Conservation (phyloP, 2,329 filamentous ascomycete genomes). For the Arthrobotrys sinensis region DNA sequence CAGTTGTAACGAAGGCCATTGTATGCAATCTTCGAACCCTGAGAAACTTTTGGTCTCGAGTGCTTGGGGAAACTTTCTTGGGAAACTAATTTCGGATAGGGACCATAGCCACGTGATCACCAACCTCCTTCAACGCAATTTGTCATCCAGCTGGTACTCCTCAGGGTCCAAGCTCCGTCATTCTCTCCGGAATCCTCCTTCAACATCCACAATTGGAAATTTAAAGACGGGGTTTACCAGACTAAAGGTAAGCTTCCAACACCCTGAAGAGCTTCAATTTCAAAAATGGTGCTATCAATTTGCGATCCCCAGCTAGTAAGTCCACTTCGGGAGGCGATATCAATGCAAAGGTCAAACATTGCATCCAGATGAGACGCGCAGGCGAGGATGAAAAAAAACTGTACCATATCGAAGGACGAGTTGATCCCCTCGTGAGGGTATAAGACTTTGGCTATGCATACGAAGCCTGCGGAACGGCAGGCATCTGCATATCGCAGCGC, state of each 20-base stretch:
- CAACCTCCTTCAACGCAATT: slow-evolving; percentile 25
- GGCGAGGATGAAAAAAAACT: not conserved
- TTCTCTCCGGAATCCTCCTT: not conserved
- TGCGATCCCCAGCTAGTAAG: not conserved
- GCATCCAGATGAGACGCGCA: not conserved
- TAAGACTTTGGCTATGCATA: too few relatives aligned
- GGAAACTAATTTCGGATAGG: not conserved
- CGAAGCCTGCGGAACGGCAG: too few relatives aligned
- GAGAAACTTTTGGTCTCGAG: slow-evolving; percentile 1
- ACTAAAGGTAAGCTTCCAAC: too few relatives aligned
- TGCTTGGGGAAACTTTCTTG: slow-evolving; percentile 3
- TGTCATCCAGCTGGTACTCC: not conserved
- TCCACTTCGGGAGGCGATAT: not conserved
- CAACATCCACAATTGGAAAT: not conserved
- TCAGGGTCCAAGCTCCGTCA: not conserved
- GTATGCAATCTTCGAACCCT: not conserved
- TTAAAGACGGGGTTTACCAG: not conserved
- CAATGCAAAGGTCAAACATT: slow-evolving; percentile 21
- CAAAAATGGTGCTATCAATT: not conserved
- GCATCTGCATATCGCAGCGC: not conserved
- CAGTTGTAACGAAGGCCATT: too few relatives aligned
- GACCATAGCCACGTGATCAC: slow-evolving; percentile 3
- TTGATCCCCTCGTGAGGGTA: too few relatives aligned
- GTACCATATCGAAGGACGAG: too few relatives aligned
- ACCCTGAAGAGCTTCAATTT: not conserved